Conservation (phyloP, 805 yeast genomes). For the Yamadazyma ubonensis region DNA sequence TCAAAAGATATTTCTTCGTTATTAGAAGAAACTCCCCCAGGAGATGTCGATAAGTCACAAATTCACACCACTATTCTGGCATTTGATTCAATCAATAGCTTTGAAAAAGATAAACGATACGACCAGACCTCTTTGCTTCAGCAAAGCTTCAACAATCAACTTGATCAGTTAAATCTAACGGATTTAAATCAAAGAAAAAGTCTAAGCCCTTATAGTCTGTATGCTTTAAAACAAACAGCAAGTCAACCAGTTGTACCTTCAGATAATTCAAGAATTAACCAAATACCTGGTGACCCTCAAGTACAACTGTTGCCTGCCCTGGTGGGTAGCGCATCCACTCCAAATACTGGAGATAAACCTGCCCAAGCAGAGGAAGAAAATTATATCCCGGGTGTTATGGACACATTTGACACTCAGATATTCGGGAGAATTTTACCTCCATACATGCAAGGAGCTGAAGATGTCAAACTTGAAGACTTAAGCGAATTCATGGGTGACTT, state of each 20-base stretch:
- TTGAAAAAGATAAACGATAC: slow-evolving; percentile 3
- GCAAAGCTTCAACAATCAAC: slow-evolving; percentile 9
- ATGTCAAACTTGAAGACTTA: slow-evolving; percentile 9
- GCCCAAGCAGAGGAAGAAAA: slow-evolving; percentile 5
- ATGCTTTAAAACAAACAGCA: not conserved
- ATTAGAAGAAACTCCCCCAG: slow-evolving; percentile 3
- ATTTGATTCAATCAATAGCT: slow-evolving; percentile 14
- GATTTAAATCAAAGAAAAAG: not conserved
- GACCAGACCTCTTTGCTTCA: slow-evolving; percentile 6
- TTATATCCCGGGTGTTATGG: slow-evolving; percentile 81
- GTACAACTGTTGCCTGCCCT: slow-evolving; percentile 4
- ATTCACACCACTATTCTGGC: slow-evolving; percentile 12
- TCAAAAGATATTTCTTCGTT: slow-evolving; percentile 20
- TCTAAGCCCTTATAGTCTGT: slow-evolving; percentile 1
- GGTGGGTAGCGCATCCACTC: slow-evolving; percentile 3
- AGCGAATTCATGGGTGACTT: slow-evolving; percentile 7
- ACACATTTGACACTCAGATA: slow-evolving; percentile 77
- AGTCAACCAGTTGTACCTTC: not conserved
- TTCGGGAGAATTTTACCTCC: slow-evolving; percentile 86
- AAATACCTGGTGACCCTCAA: not conserved
- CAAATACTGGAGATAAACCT: slow-evolving; percentile 16
- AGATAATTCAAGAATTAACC: not conserved
- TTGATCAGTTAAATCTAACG: slow-evolving; percentile 6
- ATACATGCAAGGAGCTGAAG: slow-evolving; percentile 56
- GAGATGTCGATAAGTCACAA: slow-evolving; percentile 10